phyloP scores from a whole-genome alignment of 148 eudicot genomes.

The Heliosperma pusillum region DNA sequence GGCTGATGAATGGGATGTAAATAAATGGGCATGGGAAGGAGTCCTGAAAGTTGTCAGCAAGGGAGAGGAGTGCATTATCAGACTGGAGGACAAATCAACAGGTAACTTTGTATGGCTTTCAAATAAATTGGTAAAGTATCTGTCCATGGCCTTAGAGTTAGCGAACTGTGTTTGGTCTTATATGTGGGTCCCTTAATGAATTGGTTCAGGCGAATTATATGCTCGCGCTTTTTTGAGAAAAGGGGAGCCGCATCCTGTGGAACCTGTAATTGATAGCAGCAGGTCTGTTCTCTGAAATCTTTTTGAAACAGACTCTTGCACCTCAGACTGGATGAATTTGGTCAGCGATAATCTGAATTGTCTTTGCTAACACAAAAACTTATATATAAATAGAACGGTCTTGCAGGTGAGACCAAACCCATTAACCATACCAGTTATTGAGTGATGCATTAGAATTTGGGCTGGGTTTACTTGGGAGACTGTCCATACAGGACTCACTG shows the following conservation, averaged over 20 bases:
- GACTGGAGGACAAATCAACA: constrained; percentile 85
- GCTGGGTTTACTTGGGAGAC: no score
- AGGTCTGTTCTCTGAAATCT: constrained; percentile 38
- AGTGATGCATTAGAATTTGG: no score
- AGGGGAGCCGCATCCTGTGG: constrained; percentile 96
- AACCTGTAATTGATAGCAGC: constrained; percentile 97
- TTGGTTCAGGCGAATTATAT: constrained; percentile 72
- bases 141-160: not conserved
- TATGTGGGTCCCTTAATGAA: not conserved
- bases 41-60: constrained; percentile 79
- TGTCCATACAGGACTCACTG: no score
- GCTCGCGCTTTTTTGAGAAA: constrained; percentile 90
- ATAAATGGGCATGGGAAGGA: constrained; percentile 99
- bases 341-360: not conserved
- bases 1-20: constrained; percentile 99
- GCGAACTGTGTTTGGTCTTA: not conserved
- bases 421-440: no score
- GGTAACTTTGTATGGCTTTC: constrained; percentile 33
- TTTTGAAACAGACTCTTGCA: not conserved
- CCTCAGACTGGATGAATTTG: not conserved
- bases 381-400: no score
- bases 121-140: not conserved
- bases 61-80: constrained; percentile 95
- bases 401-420: no score
- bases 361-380: not conserved